These are phyloP conservation scores for Scheffersomyces ergatensis DNA, from an alignment of 805 yeast species.

Conservation along the genomic window DNA sequence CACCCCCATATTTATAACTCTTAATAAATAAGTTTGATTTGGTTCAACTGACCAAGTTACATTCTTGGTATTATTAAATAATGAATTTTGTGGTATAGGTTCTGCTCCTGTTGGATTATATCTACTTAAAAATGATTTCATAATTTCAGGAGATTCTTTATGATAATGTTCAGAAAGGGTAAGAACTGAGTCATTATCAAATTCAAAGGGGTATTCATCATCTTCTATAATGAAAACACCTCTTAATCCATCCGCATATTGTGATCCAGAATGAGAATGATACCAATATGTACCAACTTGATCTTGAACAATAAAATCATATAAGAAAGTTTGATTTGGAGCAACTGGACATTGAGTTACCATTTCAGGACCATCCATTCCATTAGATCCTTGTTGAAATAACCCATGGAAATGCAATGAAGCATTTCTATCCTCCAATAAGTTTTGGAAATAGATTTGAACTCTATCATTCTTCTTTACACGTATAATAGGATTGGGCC, in stretches of 20 bases:
- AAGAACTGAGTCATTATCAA: slow-evolving; percentile 74
- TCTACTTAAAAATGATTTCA: slow-evolving; percentile 57
- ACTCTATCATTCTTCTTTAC: slow-evolving; percentile 41
- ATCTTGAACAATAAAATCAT: slow-evolving; percentile 35
- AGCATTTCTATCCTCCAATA: slow-evolving; percentile 30
- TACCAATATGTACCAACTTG: slow-evolving; percentile 58
- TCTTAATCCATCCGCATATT: slow-evolving; percentile 76
- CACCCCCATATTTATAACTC: slow-evolving; percentile 85
- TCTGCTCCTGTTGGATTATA: slow-evolving; percentile 98
- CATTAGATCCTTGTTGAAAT: slow-evolving; percentile 33
- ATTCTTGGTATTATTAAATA: slow-evolving; percentile 80
- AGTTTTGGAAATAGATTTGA: slow-evolving; percentile 31
- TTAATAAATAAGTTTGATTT: slow-evolving; percentile 75
- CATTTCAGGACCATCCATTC: slow-evolving; percentile 47
- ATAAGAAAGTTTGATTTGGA: slow-evolving; percentile 35
- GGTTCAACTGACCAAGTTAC: slow-evolving; percentile 80
- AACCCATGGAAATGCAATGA: slow-evolving; percentile 47
- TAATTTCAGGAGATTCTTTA: slow-evolving; percentile 48
- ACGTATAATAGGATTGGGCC: slow-evolving; percentile 43
- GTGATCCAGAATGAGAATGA: slow-evolving; percentile 76
- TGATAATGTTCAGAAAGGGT: slow-evolving; percentile 90
- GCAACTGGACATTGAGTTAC: slow-evolving; percentile 47
- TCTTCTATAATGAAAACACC: slow-evolving; percentile 63
- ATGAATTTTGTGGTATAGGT: slow-evolving; percentile 82
- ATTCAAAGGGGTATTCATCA: slow-evolving; percentile 47